Percentiles rank a stretch among this genome's conserved stretches.
These are phyloP conservation scores for Nepenthes alata DNA, from an alignment of 179 eudicot species.

Conservation along the genomic window DNA sequence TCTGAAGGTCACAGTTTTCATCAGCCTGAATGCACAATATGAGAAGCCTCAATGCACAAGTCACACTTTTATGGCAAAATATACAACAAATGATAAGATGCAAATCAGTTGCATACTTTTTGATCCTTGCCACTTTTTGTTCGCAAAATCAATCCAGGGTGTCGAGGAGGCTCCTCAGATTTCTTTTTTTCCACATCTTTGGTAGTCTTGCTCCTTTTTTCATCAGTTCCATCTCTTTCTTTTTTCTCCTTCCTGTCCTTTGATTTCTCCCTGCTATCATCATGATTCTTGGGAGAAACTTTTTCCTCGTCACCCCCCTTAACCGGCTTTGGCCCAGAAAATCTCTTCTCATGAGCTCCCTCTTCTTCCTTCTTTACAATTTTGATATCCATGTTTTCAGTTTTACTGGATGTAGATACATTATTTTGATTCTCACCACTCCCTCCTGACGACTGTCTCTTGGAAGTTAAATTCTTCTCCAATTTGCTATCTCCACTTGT, in stretches of 20 bases:
- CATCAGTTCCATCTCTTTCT: constrained; percentile 44
- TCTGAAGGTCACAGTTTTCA: too few relatives aligned
- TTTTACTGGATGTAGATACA: constrained; percentile 17
- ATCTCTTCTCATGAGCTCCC: constrained; percentile 22
- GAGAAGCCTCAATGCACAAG: too few relatives aligned
- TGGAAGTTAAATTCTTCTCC: constrained; percentile 15
- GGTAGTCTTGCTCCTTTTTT: constrained; percentile 32
- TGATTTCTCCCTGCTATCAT: constrained; percentile 28
- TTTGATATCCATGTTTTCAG: constrained; percentile 25
- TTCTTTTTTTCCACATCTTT: constrained; percentile 54
- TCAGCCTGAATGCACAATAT: not conserved
- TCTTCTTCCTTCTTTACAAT: constrained; percentile 22
- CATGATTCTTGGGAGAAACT: constrained; percentile 19
- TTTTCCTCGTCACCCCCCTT: constrained; percentile 19
- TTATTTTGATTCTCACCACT: constrained; percentile 21
- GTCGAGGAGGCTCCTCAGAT: constrained; percentile 73
- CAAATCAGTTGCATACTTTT: constrained; percentile 30
- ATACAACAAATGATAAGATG: not conserved
- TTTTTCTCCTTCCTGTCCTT: constrained; percentile 49
- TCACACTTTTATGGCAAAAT: too few relatives aligned
- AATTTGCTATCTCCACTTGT: constrained; percentile 15
- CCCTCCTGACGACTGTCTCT: constrained; percentile 7
- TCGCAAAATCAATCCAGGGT: constrained; percentile 70
- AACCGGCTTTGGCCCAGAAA: constrained; percentile 17
- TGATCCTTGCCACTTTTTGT: constrained; percentile 48